Base-by-base conservation (phyloP, 2,329 filamentous ascomycete species). In the Sarocladium oryzae region DNA sequence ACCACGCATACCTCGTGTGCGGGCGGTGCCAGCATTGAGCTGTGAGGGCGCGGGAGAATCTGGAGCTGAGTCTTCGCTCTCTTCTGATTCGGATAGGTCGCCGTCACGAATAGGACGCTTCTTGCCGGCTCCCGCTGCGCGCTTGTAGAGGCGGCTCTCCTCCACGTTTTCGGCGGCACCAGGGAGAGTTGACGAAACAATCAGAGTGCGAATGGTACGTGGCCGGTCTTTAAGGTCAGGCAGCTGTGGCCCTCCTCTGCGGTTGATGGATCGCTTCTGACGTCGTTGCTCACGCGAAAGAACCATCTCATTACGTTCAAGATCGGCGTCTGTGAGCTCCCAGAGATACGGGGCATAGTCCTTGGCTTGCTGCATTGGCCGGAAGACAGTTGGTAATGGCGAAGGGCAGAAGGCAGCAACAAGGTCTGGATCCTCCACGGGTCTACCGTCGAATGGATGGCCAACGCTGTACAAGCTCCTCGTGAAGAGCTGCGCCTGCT, bases 211-310 rank as follows among this genome's bases (percentile, higher is more conserved):
- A 52, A 97, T 92, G 1, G 93, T 97, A 49, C 92, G 83, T 69
- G 93, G 92, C 51, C 91, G 82, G 60, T 99, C 93, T 66, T 95
- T 96, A 53, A 99, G 82, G 69, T 99, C 93, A n/a, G 93, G 93
- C 36, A 99, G 74, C 54, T 89, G 87, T 5, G 93, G 93, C 0
- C 93, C 93, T 56, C 93, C 93, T 60, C 93, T 83, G 56, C 93
- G 81, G 66, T 96, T 97, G 60, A 96, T 88, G 6, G 93, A 96
- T 45, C 93, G 83, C 72, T 99, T 99, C 70, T 97, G 91, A 49
- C 91, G 82, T 59, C 93, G 79, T 67, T 97, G 91, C 65, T 99
- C 93, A 57, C 93, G 82, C 53, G 93, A 91, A 60, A 97, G 92
- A 35, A 91, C 93, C 26, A 91, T 82, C 66, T 99, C 93, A 51